Conservation (phyloP, 345 rosid species). For the Zanthoxylum bungeanum region DNA sequence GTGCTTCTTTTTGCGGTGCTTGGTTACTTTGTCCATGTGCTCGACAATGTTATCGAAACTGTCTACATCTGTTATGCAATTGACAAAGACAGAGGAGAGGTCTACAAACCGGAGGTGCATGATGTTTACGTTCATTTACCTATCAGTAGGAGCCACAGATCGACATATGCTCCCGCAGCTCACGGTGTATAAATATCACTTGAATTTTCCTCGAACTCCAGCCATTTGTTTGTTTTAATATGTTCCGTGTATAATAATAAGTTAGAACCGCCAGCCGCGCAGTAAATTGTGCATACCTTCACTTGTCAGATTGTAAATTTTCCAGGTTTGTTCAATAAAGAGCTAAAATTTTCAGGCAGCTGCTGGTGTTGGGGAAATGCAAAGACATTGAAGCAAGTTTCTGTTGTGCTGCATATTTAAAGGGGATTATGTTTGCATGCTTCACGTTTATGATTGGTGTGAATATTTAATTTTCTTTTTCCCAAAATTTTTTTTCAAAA, state of each 20-base stretch:
- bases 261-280: slow-evolving; percentile 10
- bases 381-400: background rate
- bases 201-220: background rate
- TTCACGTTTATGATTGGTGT: background rate
- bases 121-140: slow-evolving; percentile 83
- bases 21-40: slow-evolving; percentile 71
- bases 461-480: too few species aligned
- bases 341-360: slow-evolving; percentile 1
- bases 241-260: slow-evolving; percentile 13
- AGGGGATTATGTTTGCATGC: background rate
- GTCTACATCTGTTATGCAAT: slow-evolving; percentile 79
- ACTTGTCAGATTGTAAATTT: slow-evolving; percentile 21
- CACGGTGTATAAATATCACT: slow-evolving; percentile 34
- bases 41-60: slow-evolving; percentile 83
- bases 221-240: slow-evolving; percentile 13
- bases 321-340: slow-evolving; percentile 34
- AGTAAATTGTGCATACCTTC: slow-evolving; percentile 31
- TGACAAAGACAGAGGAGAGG: slow-evolving; percentile 83
- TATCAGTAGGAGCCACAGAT: slow-evolving; percentile 54
- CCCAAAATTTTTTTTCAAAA: too few species aligned
- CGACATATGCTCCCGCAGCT: slow-evolving; percentile 31
- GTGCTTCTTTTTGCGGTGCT: slow-evolving; percentile 44
- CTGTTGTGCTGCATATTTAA: background rate
- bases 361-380: background rate
- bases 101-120: slow-evolving; percentile 77